phyloP scores from a whole-genome alignment of 352 stramenopile genomes.

The Saprolegnia parasitica region DNA sequence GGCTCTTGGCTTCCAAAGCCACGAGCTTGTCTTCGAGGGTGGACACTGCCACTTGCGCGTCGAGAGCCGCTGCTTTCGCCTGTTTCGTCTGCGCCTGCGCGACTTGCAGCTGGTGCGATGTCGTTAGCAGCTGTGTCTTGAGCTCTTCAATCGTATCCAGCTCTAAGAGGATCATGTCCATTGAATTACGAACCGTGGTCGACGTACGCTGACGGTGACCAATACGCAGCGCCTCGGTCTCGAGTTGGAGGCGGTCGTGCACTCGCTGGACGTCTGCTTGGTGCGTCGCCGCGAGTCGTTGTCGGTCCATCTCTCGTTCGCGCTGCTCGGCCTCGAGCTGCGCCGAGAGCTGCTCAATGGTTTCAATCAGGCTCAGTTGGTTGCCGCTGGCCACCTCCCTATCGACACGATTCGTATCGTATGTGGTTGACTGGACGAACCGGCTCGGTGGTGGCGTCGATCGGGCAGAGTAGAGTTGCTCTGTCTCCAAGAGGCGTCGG shows the following conservation, averaged over 20 bases:
- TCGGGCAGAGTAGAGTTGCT: slow-evolving; percentile 7
- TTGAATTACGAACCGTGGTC: not conserved
- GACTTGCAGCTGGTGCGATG: slow-evolving; percentile 23
- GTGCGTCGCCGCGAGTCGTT: slow-evolving; percentile 39
- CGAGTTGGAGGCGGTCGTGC: slow-evolving; percentile 57
- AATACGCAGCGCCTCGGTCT: slow-evolving; percentile 60
- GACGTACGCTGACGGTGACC: slow-evolving; percentile 43
- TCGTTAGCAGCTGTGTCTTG: slow-evolving; percentile 25
- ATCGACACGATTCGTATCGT: not conserved
- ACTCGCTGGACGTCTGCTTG: slow-evolving; percentile 56
- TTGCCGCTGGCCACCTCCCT: slow-evolving; percentile 11
- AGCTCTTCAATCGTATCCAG: slow-evolving; percentile 18
- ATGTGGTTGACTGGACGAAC: too few species aligned
- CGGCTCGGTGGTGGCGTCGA: not conserved
- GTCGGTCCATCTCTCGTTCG: slow-evolving; percentile 39
- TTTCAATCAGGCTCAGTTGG: slow-evolving; percentile 52
- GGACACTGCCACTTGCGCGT: slow-evolving; percentile 32
- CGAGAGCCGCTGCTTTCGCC: slow-evolving; percentile 44
- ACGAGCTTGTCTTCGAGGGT: slow-evolving; percentile 41
- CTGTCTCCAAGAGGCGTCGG: slow-evolving; percentile 17
- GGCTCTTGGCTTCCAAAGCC: slow-evolving; percentile 34
- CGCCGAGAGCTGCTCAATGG: slow-evolving; percentile 54
- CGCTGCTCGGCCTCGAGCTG: slow-evolving; percentile 51
- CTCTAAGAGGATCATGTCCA: not conserved
- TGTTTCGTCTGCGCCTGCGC: slow-evolving; percentile 40